Evolutionary conservation across 2,329 filamentous ascomycete species (phyloP), one percentile per base, ranked within the genome.

Genomic region (Exophiala dermatitidis): DNA sequence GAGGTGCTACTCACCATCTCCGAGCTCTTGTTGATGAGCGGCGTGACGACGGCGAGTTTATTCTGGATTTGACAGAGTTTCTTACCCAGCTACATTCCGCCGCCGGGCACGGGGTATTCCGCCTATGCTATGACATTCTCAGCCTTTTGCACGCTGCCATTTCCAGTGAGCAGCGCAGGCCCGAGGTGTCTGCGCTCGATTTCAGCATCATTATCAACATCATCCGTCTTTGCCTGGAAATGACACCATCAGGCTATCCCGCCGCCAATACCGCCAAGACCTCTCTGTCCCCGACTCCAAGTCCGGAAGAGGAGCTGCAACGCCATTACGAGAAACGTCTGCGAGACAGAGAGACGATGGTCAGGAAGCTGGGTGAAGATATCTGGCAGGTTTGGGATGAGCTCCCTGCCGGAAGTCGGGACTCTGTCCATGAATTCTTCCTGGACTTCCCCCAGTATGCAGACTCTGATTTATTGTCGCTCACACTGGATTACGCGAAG

Each of bases 81-180:
- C n/a, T 61, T 6, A 44, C 49, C n/a, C 33, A 48, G 10, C 48
- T 61, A 10, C 49, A 60, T 29, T 46, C 46, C n/a, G 57, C 59
- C 7, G 55, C 57, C 31, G 36, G 44, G 37, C 48, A 58, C 37
- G 48, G 51, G 8, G 53, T 61, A 19, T 56, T 60, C 32, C 59
- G 60, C 26, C 54, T 60, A 43, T 50, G 50, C 40, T 34, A 59
- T 34, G 60, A 61, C 37, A 51, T 62, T 12, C 47, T 62, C 33
- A 50, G 44, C 47, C 50, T 56, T 12, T 26, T 58, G 8, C 58
- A 60, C 34, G 40, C 48, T 29, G 41, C 56, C 4, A 44, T 60
- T 8, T 46, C 50, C 8, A 46, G 49, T 45, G 30, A 40, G 29
- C 48, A 44, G 5, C 33, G 45, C 31, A 33, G 38, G 9, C n/a